Conservation (phyloP, 2,329 filamentous ascomycete species). For the Drechslera avenae region DNA sequence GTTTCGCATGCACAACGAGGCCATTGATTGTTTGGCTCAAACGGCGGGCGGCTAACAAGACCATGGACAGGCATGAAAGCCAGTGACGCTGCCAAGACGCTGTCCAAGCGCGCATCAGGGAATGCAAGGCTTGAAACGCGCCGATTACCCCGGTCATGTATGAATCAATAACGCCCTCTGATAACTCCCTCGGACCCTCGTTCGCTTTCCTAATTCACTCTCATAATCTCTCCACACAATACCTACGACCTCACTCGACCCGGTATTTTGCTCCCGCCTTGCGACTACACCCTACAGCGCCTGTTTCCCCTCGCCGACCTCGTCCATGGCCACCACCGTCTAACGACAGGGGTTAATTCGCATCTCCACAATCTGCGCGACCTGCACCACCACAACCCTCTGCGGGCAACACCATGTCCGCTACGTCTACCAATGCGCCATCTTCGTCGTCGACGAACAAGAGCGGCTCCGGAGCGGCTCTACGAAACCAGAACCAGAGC, state of each 20-base stretch:
- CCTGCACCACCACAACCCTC: slow-evolving; percentile 3
- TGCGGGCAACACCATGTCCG: slow-evolving; percentile 13
- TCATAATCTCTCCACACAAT: not conserved
- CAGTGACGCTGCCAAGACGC: slow-evolving; percentile 20
- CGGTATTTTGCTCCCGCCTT: not conserved
- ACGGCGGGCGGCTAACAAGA: slow-evolving; percentile 14
- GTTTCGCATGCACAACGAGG: slow-evolving; percentile 1
- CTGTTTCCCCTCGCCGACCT: not conserved
- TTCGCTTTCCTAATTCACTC: slow-evolving; percentile 4
- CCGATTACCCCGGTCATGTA: slow-evolving; percentile 10
- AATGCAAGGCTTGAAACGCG: slow-evolving; percentile 22
- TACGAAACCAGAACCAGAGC: slow-evolving; percentile 35
- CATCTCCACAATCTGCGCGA: slow-evolving; percentile 3
- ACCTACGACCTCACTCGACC: not conserved
- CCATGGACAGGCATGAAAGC: slow-evolving; percentile 2
- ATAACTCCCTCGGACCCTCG: slow-evolving; percentile 4
- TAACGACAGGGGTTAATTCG: slow-evolving; percentile 14
- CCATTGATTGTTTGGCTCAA: slow-evolving; percentile 11
- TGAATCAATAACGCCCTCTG: slow-evolving; percentile 10
- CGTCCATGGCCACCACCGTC: slow-evolving; percentile 12
- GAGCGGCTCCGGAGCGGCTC: slow-evolving; percentile 16
- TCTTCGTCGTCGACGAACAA: slow-evolving; percentile 5
- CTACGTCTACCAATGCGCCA: slow-evolving; percentile 1
- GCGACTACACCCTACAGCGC: slow-evolving; percentile 3
- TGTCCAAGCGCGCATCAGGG: slow-evolving; percentile 13